phyloP scores from a whole-genome alignment of 331 rosid genomes.

The Prunus yedoensis region DNA sequence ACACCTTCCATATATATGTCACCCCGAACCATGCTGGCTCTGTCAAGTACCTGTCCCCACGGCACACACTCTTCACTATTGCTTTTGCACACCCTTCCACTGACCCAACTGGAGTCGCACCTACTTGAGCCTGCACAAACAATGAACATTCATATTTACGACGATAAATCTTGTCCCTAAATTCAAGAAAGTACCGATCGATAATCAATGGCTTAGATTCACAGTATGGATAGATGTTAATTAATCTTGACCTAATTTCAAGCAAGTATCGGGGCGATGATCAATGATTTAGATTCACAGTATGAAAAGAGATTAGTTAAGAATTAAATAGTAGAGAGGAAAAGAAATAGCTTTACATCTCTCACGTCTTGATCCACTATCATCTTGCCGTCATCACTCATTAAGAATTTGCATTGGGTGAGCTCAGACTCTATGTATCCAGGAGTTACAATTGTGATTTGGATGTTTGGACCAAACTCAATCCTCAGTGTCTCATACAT shows the following conservation, averaged over 20 bases:
- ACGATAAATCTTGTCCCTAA: no score
- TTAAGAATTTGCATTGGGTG: no score
- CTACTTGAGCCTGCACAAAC: conserved; percentile 38
- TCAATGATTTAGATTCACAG: no score
- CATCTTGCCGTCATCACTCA: no score
- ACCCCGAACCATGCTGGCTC: conserved; percentile 39
- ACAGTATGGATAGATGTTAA: no score
- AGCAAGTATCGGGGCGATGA: no score
- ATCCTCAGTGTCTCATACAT: conserved; percentile 58
- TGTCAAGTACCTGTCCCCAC: conserved; percentile 32
- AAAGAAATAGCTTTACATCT: conserved; percentile 41
- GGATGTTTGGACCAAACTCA: conserved; percentile 46
- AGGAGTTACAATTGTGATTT: conserved; percentile 55
- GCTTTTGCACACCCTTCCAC: conserved; percentile 32
- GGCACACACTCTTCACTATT: conserved; percentile 30
- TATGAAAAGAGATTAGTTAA: no score
- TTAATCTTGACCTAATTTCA: no score
- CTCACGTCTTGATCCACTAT: conserved; percentile 45
- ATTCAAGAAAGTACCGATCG: no score
- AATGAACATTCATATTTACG: no score
- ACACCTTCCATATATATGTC: conserved; percentile 25
- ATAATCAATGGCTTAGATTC: no score
- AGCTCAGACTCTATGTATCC: conserved; percentile 67
- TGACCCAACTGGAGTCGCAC: conserved; percentile 42
- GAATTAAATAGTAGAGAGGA: no score